phyloP scores from a whole-genome alignment of 2,329 filamentous ascomycete genomes.

The Fusarium fujikuroi region DNA sequence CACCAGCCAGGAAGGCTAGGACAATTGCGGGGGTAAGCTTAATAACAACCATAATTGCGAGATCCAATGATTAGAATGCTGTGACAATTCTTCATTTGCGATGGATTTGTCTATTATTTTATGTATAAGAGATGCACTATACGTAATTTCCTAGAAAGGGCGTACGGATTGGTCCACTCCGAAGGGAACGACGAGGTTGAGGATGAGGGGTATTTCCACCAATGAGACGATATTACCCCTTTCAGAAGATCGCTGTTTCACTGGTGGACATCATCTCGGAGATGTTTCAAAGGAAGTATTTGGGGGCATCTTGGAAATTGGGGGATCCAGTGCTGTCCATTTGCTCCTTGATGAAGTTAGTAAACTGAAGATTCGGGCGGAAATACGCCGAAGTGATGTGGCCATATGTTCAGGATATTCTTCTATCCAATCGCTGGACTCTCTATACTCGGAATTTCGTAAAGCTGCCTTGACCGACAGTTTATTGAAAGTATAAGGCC shows the following conservation, averaged over 20 bases:
- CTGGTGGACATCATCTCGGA: conserved; percentile 5
- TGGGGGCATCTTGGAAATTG: background rate
- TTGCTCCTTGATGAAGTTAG: background rate
- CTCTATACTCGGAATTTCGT: background rate
- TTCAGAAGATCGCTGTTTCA: background rate
- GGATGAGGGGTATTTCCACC: conserved; percentile 26
- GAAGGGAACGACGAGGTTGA: background rate
- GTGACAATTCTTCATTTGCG: background rate
- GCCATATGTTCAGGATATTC: background rate
- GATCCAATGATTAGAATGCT: background rate
- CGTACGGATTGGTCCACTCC: conserved; percentile 14
- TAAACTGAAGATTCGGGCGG: background rate
- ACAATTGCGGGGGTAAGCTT: conserved; percentile 25
- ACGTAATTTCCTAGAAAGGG: conserved; percentile 6
- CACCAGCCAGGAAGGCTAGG: conserved; percentile 17
- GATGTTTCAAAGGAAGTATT: background rate
- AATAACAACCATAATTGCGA: conserved; percentile 17
- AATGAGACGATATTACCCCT: background rate
- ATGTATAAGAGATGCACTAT: background rate
- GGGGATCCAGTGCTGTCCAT: background rate
- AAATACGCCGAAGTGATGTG: background rate
- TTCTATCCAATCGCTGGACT: background rate
- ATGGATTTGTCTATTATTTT: background rate
- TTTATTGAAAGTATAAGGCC: no score
- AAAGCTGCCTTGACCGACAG: background rate